Base-by-base conservation (phyloP, 768 basidiomycete species). In the Termitomyces sp. region DNA sequence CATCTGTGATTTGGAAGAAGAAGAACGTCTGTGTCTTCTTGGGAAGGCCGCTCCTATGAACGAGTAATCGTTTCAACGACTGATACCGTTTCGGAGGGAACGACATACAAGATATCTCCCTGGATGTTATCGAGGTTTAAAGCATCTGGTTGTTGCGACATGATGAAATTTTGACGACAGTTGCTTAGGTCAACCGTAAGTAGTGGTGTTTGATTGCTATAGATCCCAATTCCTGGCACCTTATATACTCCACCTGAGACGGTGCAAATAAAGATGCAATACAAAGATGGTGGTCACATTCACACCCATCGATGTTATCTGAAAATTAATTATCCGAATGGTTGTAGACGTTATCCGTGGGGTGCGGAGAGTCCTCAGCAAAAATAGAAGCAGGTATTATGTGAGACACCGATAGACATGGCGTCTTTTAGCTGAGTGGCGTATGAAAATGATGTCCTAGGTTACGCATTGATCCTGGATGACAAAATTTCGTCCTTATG, bases 21-120 rank as follows among this genome's bases (percentile, higher is more conserved):
- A 76, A 69, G 63, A 77, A 81, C 9, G 69, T 66, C 58, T 83
- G 75, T 6, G 72, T 73, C 68, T 77, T 79, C 75, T 85, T 85
- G 7, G 76, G 79, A 40, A 84, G 73, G 17, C 82, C 83, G 39
- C 73, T 72, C 61, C 82, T 83, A 54, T 21, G 42, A 55, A 30
- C 21, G 45, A n/a, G 28, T 7, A 11, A 51, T 32, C n/a, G 25
- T 42, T 21, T 49, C 32, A 43, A 12, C 35, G 2, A 42, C 14
- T 3, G 40, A 35, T 11, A 30, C 14, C 14, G 12, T 35, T 6
- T n/a, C 1, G 8, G 45, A 5, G n/a, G 14, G 34, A 40, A 32
- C 2, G 12, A 25, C 76, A 55, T 63, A 78, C 79, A 80, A 64
- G 50, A 80, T 71, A 56, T 80, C 78, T 30, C 77, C 77, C 61